A percentile compares a stretch with the other conserved stretches of the same genome.
Conservation (phyloP, 2,329 filamentous ascomycete species). For the Gaeumannomyces sp. region DNA sequence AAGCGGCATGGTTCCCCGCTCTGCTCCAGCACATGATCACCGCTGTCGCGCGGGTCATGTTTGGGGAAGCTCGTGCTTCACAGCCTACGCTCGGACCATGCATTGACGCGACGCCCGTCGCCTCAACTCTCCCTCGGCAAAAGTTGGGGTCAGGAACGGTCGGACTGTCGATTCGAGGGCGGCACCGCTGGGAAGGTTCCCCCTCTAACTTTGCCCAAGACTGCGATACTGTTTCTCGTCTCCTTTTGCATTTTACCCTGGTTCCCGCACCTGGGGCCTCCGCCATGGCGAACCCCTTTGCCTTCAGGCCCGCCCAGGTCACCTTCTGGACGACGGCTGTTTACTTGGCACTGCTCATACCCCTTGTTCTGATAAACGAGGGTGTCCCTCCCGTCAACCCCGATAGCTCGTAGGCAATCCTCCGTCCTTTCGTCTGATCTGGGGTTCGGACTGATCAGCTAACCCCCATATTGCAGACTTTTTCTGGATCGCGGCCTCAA, state of each 20-base stretch:
- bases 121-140: not conserved
- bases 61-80: not conserved
- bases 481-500: slow-evolving; percentile 59
- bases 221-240: not conserved
- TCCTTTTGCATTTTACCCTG: not conserved
- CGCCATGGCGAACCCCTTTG: slow-evolving; percentile 47
- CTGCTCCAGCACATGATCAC: not conserved
- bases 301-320: slow-evolving; percentile 75
- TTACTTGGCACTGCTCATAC: slow-evolving; percentile 72
- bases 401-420: slow-evolving; percentile 28
- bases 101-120: not conserved
- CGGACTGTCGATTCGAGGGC: not conserved
- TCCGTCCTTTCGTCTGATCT: slow-evolving; percentile 1
- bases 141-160: not conserved
- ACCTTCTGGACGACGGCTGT: slow-evolving; percentile 69
- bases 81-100: not conserved
- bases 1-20: not conserved
- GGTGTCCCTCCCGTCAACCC: slow-evolving; percentile 62
- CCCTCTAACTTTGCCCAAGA: not conserved
- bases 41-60: not conserved
- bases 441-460: not conserved
- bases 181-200: not conserved
- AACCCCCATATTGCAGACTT: slow-evolving; percentile 12
- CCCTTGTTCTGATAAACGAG: slow-evolving; percentile 68
- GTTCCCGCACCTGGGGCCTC: not conserved